Evolutionary conservation across 2,329 filamentous ascomycete genomes (phyloP).

Genomic region (Botryosphaeria agaves): DNA sequence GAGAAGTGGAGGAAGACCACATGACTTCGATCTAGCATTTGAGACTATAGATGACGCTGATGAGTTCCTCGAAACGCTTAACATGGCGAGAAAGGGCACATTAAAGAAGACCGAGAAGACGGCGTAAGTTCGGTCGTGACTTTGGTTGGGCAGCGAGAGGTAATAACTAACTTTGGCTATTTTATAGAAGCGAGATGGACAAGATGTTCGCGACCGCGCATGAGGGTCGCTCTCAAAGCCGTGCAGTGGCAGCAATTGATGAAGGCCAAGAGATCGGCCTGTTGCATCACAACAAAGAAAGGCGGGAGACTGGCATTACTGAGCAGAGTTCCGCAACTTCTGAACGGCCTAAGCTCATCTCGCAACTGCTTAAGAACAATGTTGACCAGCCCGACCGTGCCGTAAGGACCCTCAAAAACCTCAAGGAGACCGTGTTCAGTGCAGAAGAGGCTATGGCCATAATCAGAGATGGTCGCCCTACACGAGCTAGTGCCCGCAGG

Average conservation of each 20-base stretch:
- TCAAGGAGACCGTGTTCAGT: no score
- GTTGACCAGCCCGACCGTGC: no score
- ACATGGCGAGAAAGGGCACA: background rate
- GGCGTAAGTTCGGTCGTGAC: background rate
- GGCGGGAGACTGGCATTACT: no score
- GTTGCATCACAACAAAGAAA: background rate
- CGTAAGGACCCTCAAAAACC: no score
- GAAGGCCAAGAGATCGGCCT: background rate
- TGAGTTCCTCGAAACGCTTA: background rate
- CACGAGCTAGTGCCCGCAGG: no score
- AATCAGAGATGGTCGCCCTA: no score
- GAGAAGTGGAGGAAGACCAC: background rate
- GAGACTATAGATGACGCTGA: background rate
- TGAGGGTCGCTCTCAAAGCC: background rate
- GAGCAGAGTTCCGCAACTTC: background rate
- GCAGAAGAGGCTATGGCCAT: no score
- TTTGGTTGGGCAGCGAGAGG: background rate
- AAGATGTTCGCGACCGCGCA: background rate
- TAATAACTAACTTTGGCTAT: background rate
- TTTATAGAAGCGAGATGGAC: background rate
- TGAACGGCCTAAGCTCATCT: background rate
- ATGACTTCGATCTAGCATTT: slow-evolving; percentile 1
- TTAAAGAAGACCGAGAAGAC: background rate
- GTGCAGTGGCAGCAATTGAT: background rate
- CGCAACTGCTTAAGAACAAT: no score